A percentile compares a stretch with the other conserved stretches of the same genome.
phyloP scores from a whole-genome alignment of 768 basidiomycete genomes.

The Trametes coccinea region DNA sequence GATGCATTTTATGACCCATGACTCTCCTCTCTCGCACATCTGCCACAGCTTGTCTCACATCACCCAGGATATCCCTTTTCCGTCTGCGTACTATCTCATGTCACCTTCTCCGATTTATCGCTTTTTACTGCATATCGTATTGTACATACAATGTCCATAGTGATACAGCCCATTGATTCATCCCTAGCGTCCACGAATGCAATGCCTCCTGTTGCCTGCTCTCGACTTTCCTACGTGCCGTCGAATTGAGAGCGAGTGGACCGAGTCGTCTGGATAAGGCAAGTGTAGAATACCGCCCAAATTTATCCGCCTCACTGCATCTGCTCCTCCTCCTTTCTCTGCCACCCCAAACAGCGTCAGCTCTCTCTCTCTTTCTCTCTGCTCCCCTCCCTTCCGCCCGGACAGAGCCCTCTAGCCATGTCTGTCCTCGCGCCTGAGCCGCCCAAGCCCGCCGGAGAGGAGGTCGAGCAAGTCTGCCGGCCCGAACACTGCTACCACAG shows the following conservation, averaged over 20 bases:
- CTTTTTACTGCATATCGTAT: constrained; percentile 26
- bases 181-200: constrained; percentile 15
- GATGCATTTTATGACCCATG: constrained; percentile 21
- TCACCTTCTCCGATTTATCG: constrained; percentile 22
- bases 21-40: constrained; percentile 17
- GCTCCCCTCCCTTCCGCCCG: constrained; percentile 11
- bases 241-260: neutral
- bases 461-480: constrained; percentile 52
- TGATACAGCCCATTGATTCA: constrained; percentile 20
- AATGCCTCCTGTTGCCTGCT: constrained; percentile 16
- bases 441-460: constrained; percentile 40
- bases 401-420: constrained; percentile 20
- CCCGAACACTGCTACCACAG: constrained; percentile 80
- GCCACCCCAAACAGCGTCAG: neutral
- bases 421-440: constrained; percentile 47
- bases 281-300: constrained; percentile 12
- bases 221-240: neutral
- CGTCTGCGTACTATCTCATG: constrained; percentile 18
- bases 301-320: neutral
- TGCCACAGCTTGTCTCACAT: constrained; percentile 8
- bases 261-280: constrained; percentile 10
- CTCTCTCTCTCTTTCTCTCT: neutral
- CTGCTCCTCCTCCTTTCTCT: constrained; percentile 1
- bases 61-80: constrained; percentile 13
- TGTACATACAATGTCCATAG: constrained; percentile 28